Conservation (phyloP, 148 eudicot genomes). For the Selenicereus undatus region DNA sequence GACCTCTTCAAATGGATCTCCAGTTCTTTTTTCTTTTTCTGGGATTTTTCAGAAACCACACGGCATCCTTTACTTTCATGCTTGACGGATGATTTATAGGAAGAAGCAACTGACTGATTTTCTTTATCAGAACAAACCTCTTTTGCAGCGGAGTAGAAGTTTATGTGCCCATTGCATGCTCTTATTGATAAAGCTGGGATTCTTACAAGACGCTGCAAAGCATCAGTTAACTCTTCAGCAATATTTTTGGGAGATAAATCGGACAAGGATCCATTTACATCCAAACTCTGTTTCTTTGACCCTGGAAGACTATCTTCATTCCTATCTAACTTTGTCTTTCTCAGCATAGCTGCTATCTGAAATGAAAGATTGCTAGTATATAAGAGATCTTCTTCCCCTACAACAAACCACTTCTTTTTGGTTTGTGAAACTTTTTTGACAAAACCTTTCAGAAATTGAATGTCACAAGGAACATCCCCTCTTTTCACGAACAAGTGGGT, state of each 20-base stretch:
- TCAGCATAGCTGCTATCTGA: constrained; percentile 67
- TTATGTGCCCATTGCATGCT: constrained; percentile 95
- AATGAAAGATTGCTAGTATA: constrained; percentile 78
- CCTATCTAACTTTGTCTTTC: constrained; percentile 28
- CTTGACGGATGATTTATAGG: constrained; percentile 27
- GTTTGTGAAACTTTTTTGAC: constrained; percentile 62
- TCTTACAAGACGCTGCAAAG: constrained; percentile 41
- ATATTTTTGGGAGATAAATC: constrained; percentile 50
- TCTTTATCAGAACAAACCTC: constrained; percentile 28
- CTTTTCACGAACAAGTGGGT: constrained; percentile 34
- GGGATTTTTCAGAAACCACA: constrained; percentile 24
- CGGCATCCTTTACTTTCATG: constrained; percentile 32
- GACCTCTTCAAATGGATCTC: constrained; percentile 71
- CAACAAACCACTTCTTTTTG: constrained; percentile 59
- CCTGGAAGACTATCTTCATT: constrained; percentile 24
- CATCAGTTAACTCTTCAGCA: constrained; percentile 56
- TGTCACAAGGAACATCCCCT: constrained; percentile 38
- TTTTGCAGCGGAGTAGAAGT: constrained; percentile 54
- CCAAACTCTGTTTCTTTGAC: constrained; percentile 21
- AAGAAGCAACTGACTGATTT: constrained; percentile 18
- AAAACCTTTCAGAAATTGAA: constrained; percentile 59
- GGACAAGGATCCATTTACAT: constrained; percentile 20
- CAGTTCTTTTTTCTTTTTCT: constrained; percentile 39
- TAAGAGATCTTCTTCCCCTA: constrained; percentile 65
- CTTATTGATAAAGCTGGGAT: constrained; percentile 43